Conservation (phyloP, 2,329 filamentous ascomycete species). For the Hypoxylon sp. region DNA sequence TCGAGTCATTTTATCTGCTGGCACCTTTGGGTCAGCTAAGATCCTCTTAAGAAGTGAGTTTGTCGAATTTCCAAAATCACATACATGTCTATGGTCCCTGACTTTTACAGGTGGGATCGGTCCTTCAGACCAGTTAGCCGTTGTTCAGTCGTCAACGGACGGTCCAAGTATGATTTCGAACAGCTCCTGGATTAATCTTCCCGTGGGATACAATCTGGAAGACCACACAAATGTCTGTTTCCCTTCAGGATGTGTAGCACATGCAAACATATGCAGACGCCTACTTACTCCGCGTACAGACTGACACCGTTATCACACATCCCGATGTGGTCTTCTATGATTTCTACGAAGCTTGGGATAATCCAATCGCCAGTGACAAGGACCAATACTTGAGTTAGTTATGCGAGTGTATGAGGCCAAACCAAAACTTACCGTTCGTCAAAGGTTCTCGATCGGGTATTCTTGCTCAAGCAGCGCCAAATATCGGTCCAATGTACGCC, state of each 20-base stretch:
- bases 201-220: slow-evolving; percentile 70
- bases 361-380: slow-evolving; percentile 59
- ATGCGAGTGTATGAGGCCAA: neutral
- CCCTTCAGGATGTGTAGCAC: neutral
- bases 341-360: slow-evolving; percentile 71
- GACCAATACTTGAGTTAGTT: slow-evolving; percentile 58
- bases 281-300: slow-evolving; percentile 50
- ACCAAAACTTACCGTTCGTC: slow-evolving; percentile 27
- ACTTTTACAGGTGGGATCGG: slow-evolving; percentile 66
- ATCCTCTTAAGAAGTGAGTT: slow-evolving; percentile 72
- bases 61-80: neutral
- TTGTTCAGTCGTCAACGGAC: slow-evolving; percentile 64
- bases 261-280: neutral
- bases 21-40: slow-evolving; percentile 77
- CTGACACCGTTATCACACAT: slow-evolving; percentile 60
- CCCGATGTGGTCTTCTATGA: slow-evolving; percentile 69
- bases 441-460: slow-evolving; percentile 65
- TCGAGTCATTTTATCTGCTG: slow-evolving; percentile 75
- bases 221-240: slow-evolving; percentile 64
- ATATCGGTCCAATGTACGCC: slow-evolving; percentile 70
- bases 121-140: slow-evolving; percentile 67
- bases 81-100: slow-evolving; percentile 9
- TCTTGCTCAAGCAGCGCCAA: slow-evolving; percentile 73
- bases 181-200: slow-evolving; percentile 67
- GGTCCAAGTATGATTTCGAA: slow-evolving; percentile 64